Evolutionary conservation across 2,329 filamentous ascomycete species (phyloP), one percentile per base, ranked within the genome.

Genomic region (Colletotrichum paranaense): DNA sequence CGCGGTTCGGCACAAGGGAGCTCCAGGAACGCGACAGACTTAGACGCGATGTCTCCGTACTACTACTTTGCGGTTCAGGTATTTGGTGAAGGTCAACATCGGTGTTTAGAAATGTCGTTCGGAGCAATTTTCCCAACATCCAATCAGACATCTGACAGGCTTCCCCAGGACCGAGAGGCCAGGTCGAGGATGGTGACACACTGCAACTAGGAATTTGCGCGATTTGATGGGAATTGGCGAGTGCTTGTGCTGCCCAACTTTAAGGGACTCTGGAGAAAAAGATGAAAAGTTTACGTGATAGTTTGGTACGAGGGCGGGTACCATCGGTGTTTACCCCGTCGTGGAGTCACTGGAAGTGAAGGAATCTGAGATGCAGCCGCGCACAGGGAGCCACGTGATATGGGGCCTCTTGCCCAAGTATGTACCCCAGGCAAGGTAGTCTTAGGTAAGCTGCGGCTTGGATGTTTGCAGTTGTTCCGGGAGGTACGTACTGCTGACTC

Each of bases 211-310:
- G 26, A 24, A 16, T 26, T 14, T 68, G 69, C 53, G 65, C 52
- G 69, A 63, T 72, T 72, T 68, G 46, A 67, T 71, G 24, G 19
- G 7, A 52, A 42, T 49, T n/a, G 42, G 4, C 42, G 42, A 19
- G 49, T 56, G 53, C 60, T 32, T 6, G 38, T 49, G 38, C 35
- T 19, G 55, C 24, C 22, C 8, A 49, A 19, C 28, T 16, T 12
- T 24, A 64, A 64, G 65, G 70, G 70, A 70, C 56, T 65, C 67
- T 73, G 70, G 67, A 69, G 60, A 73, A 65, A n/a, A 32, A 22
- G 56, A 42, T 55, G 24, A 70, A 73, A 70, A 14, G 16, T 65
- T 73, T 73, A 73, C 70, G 67, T 73, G 60, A 70, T 73, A 16
- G 46, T 64, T 62, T 26, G 62, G 26, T n/a, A 28, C 7, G 24